These are phyloP conservation scores for Chloris gayana DNA, from an alignment of 176 grass and related monocot species.

Conservation along the genomic window DNA sequence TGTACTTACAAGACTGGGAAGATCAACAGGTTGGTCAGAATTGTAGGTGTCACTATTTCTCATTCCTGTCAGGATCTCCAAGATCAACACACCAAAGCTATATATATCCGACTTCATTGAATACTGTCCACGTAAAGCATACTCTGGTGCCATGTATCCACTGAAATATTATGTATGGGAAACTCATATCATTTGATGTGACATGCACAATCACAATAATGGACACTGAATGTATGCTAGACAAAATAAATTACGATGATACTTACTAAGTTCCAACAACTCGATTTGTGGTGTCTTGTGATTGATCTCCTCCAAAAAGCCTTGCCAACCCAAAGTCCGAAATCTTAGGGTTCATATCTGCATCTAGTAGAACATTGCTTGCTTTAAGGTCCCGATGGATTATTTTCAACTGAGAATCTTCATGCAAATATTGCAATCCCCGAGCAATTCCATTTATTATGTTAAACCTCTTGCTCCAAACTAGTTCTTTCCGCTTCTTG, in stretches of 20 bases:
- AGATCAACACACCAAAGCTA: constrained; percentile 42
- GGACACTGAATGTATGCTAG: neutral
- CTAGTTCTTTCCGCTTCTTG: constrained; percentile 19
- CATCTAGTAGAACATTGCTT: too few species aligned
- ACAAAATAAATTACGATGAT: neutral
- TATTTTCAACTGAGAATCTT: constrained; percentile 47
- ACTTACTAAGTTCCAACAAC: constrained; percentile 54
- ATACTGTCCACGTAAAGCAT: constrained; percentile 27
- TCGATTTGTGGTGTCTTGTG: neutral
- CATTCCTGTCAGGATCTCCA: constrained; percentile 41
- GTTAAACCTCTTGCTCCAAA: constrained; percentile 17
- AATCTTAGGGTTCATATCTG: constrained; percentile 30
- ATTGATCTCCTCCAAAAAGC: constrained; percentile 31
- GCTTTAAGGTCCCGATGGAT: neutral
- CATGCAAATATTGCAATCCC: constrained; percentile 46
- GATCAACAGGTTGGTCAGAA: constrained; percentile 11
- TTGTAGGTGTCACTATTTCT: constrained; percentile 27
- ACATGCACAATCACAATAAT: neutral
- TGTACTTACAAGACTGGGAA: constrained; percentile 35
- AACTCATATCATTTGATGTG: neutral
- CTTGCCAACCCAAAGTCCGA: constrained; percentile 48
- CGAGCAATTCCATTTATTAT: constrained; percentile 37
- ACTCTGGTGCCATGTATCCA: constrained; percentile 50
- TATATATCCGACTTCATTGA: constrained; percentile 51
- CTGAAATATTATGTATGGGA: neutral